Conservation (phyloP, 2,329 filamentous ascomycete species). For the Magnaporthiopsis rhizophila region DNA sequence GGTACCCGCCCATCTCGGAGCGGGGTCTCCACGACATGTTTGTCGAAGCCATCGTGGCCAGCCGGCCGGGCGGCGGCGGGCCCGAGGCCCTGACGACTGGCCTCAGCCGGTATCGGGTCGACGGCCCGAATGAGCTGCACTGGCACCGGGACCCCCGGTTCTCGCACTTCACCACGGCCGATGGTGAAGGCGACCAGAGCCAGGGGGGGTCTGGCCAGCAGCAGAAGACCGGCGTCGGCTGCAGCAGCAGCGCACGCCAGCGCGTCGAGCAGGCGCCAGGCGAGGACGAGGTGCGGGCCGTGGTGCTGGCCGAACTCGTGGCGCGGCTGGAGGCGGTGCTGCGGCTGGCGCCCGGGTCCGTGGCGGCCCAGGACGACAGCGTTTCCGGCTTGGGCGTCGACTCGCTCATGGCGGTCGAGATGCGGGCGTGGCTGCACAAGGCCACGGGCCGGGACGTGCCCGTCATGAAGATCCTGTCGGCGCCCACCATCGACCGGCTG, state of each 20-base stretch:
- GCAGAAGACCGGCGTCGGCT: neutral
- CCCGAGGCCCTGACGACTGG: slow-evolving; percentile 26
- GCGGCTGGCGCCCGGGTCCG: slow-evolving; percentile 20
- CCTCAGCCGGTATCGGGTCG: slow-evolving; percentile 27
- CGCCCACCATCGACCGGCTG: slow-evolving; percentile 17
- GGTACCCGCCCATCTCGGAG: slow-evolving; percentile 41
- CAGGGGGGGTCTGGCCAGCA: neutral
- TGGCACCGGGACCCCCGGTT: slow-evolving; percentile 38
- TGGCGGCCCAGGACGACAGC: slow-evolving; percentile 22
- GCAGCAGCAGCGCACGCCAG: slow-evolving; percentile 9
- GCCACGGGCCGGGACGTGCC: slow-evolving; percentile 31
- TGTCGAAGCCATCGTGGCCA: slow-evolving; percentile 38
- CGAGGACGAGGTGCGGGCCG: slow-evolving; percentile 15
- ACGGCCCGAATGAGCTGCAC: slow-evolving; percentile 22
- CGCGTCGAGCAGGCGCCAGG: slow-evolving; percentile 18
- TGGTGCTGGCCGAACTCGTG: slow-evolving; percentile 21
- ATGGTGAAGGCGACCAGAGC: slow-evolving; percentile 7
- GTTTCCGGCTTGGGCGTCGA: slow-evolving; percentile 31
- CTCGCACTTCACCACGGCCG: slow-evolving; percentile 27
- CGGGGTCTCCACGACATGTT: slow-evolving; percentile 43
- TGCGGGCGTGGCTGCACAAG: slow-evolving; percentile 38
- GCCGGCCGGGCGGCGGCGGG: slow-evolving; percentile 20
- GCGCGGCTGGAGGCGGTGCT: slow-evolving; percentile 23
- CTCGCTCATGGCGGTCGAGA: slow-evolving; percentile 31
- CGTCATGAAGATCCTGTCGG: slow-evolving; percentile 35